phyloP scores from a whole-genome alignment of 108 stramenopile species.

The Cyclotella kingstonii region DNA sequence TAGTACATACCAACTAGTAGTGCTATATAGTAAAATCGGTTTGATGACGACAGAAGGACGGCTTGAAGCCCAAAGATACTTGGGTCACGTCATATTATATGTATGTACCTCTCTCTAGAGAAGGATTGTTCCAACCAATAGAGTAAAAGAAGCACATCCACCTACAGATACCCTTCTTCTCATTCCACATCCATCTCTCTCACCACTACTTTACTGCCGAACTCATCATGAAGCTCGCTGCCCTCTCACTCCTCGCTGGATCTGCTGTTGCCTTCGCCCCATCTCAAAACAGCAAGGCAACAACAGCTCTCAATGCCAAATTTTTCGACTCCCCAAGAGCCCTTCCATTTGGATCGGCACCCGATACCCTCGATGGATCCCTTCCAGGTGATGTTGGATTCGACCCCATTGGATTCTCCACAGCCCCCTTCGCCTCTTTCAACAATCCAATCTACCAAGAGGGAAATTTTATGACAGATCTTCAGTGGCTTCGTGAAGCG shows the following conservation, averaged over 20 bases:
- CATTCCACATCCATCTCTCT: background rate
- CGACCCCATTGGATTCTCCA: constrained; percentile 95
- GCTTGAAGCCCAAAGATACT: background rate
- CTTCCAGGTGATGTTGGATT: constrained; percentile 94
- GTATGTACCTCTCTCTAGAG: background rate
- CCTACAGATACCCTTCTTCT: background rate
- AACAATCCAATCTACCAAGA: constrained; percentile 42
- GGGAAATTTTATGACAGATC: constrained; percentile 60
- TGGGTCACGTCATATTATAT: constrained; percentile 1
- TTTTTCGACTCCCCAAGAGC: constrained; percentile 63
- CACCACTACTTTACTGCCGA: too few relatives aligned
- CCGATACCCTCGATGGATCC: constrained; percentile 88
- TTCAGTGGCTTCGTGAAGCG: constrained; percentile 94
- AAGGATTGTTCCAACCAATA: background rate
- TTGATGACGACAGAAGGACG: constrained; percentile 2
- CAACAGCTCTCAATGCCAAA: constrained; percentile 42
- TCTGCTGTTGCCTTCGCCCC: constrained; percentile 63
- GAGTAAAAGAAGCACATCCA: background rate
- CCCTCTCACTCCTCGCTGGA: constrained; percentile 46
- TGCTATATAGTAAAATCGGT: background rate
- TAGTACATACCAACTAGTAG: background rate
- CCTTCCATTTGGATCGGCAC: constrained; percentile 77
- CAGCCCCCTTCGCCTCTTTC: constrained; percentile 74
- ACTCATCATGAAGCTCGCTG: constrained; percentile 65
- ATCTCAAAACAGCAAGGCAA: constrained; percentile 24